Base-by-base conservation (phyloP, 345 rosid genomes). In the Hevea brasiliensis region DNA sequence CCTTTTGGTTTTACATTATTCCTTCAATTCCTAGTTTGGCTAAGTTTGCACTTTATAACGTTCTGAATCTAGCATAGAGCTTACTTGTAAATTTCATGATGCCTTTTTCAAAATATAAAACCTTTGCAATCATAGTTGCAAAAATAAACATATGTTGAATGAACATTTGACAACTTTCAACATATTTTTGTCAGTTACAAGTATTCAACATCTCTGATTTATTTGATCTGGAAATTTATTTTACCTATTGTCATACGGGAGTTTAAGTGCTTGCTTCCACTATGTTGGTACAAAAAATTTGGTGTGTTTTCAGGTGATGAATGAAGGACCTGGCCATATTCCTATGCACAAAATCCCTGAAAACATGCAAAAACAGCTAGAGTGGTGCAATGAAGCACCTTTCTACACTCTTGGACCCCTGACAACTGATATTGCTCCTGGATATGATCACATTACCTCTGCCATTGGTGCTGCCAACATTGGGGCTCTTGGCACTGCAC, bases 391-490 rank as follows among this genome's bases (percentile, higher is more conserved):
- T 71, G 99, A 96, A 81, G 98, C 98, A 35, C 99, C 98, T 63
- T 96, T 96, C 87, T 96, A 96, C 83, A 93, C 98, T 29, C 95
- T 96, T 42, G 96, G 98, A 58, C 99, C 99, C 68, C 77, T 96
- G 68, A 96, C 99, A 71, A 93, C 99, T 60, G 99, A 96, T 71
- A 84, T 96, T 59, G 97, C 99, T 37, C 98, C 98, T 72, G 98
- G 97, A 59, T 96, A 96, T 75, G 99, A 93, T 77, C 99, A 96
- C 79, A 93, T 96, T 37, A 96, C 98, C 68, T 96, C 99, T 54
- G 98, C 99, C 71, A 96, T 96, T 57, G 99, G 99, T 48, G 97
- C 99, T 77, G 99, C 99, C 77, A 93, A 93, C 74, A 96, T 96
- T 59, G 98, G 98, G 76, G 97, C 98, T 54, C 94, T 96, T 56